Conservation (phyloP, 495 filamentous ascomycete species). For the Talaromyces thailandensis region DNA sequence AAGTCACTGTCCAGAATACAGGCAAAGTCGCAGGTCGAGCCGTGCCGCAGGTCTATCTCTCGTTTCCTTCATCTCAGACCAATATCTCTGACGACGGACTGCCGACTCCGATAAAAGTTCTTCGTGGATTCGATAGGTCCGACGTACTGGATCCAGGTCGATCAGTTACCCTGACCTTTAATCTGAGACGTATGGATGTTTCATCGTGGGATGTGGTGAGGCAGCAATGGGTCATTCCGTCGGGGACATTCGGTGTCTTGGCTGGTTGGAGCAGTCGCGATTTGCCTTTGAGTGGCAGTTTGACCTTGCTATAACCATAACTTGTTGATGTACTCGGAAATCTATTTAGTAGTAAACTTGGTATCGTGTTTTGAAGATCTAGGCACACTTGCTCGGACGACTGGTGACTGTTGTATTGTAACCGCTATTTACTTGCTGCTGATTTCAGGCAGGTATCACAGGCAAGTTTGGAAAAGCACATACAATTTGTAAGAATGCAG, state of each 20-base stretch:
- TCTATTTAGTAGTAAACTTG: no score
- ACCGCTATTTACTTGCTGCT: neutral
- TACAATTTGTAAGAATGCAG: neutral
- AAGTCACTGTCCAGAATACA: slow-evolving; percentile 45
- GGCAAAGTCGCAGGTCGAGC: slow-evolving; percentile 40
- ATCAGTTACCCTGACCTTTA: slow-evolving; percentile 37
- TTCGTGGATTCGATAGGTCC: slow-evolving; percentile 58
- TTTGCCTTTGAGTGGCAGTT: slow-evolving; percentile 8
- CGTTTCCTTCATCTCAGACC: slow-evolving; percentile 28
- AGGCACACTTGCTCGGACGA: neutral
- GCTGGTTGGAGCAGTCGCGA: slow-evolving; percentile 18
- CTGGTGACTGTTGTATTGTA: neutral
- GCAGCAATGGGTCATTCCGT: slow-evolving; percentile 43
- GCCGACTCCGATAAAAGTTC: slow-evolving; percentile 8
- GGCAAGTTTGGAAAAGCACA: neutral
- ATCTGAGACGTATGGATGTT: slow-evolving; percentile 50
- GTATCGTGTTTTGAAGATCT: neutral
- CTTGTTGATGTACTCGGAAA: no score
- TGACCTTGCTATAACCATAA: slow-evolving; percentile 27
- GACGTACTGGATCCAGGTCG: slow-evolving; percentile 22
- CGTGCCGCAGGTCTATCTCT: slow-evolving; percentile 58
- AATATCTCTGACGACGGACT: neutral
- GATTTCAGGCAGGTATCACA: neutral
- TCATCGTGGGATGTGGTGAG: slow-evolving; percentile 52
- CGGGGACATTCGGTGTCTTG: slow-evolving; percentile 17